Percentiles rank a stretch among this genome's conserved stretches.
phyloP scores from a whole-genome alignment of 345 rosid genomes.

The Camelina neglecta region DNA sequence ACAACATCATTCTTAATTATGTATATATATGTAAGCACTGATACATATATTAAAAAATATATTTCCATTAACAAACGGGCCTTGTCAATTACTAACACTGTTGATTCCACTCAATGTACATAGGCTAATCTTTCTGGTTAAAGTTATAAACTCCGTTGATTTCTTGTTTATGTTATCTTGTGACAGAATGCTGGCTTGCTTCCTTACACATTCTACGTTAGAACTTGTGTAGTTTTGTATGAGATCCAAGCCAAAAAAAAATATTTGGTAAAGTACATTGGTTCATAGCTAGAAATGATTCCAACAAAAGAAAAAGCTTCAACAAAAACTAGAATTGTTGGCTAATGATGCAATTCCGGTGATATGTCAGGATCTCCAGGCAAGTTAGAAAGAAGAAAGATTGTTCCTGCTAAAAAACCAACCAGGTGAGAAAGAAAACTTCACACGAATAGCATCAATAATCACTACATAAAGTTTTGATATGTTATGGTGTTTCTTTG shows the following conservation, averaged over 20 bases:
- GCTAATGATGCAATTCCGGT: constrained; percentile 19
- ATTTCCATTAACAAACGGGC: too few species aligned
- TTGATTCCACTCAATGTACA: too few species aligned
- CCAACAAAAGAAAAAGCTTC: not conserved
- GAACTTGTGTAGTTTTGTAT: constrained; percentile 6
- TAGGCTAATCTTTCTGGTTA: too few species aligned
- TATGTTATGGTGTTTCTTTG: not conserved
- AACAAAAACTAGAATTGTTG: not conserved
- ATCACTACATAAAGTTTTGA: not conserved
- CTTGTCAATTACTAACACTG: too few species aligned
- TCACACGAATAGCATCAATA: not conserved
- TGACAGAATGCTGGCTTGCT: constrained; percentile 6
- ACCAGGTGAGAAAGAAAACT: constrained; percentile 33
- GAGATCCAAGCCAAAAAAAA: constrained; percentile 14
- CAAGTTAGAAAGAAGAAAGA: constrained; percentile 40
- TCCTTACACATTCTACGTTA: not conserved
- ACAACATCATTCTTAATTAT: too few species aligned
- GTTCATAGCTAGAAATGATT: not conserved
- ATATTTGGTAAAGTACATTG: constrained; percentile 11
- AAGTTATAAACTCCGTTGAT: too few species aligned
- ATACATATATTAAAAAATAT: too few species aligned
- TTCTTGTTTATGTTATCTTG: not conserved
- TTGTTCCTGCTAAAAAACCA: constrained; percentile 36
- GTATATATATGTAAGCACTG: too few species aligned
- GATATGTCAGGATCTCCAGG: constrained; percentile 36